Conservation (phyloP, 1,284 basidiomycete species). For the Ceratobasidium sp. region DNA sequence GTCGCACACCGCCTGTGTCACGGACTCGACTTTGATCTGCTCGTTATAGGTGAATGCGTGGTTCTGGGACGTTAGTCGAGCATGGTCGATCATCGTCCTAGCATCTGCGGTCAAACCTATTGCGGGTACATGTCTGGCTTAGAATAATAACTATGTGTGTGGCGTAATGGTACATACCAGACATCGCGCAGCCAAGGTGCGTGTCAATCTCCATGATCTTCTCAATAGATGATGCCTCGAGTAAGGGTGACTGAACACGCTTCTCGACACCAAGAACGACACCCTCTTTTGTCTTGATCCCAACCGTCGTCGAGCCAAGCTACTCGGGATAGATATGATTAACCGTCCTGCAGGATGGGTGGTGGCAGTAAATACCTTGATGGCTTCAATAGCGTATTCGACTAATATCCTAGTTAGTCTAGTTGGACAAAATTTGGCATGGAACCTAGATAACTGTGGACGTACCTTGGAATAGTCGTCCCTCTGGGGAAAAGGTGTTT, state of each 20-base stretch:
- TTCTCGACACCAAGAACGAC: conserved; percentile 98
- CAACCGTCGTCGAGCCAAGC: conserved; percentile 98
- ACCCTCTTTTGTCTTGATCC: conserved; percentile 86
- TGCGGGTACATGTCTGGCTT: background rate
- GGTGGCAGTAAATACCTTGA: conserved; percentile 71
- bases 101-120: conserved; percentile 89
- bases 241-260: conserved; percentile 95
- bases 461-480: conserved; percentile 88
- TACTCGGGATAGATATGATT: conserved; percentile 68
- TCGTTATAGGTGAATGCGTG: conserved; percentile 99
- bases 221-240: conserved; percentile 96
- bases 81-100: conserved; percentile 99
- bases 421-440: background rate
- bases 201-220: conserved; percentile 99
- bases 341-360: conserved; percentile 50
- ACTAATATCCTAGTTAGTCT: conserved; percentile 62
- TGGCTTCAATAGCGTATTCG: conserved; percentile 99
- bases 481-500: conserved; percentile 99
- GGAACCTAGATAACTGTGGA: background rate
- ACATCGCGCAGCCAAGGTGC: conserved; percentile 98
- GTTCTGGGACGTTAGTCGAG: conserved; percentile 95
- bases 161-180: conserved; percentile 60
- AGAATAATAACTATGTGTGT: background rate
- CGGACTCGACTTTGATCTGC: conserved; percentile 95
- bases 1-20: conserved; percentile 98